These are phyloP conservation scores for Kwoniella heveanensis DNA, from an alignment of 768 basidiomycete genomes.

Conservation along the genomic window DNA sequence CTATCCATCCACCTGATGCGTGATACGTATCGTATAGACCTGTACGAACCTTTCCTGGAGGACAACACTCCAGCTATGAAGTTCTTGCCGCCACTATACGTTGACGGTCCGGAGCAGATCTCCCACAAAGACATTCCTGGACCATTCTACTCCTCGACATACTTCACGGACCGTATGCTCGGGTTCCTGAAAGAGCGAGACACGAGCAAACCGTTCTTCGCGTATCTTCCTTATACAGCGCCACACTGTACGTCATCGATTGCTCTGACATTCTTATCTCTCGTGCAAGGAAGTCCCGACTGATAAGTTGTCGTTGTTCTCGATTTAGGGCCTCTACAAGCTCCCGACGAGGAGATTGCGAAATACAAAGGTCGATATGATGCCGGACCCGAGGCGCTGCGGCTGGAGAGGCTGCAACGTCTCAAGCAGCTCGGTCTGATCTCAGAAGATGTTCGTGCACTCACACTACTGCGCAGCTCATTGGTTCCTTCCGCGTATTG, in stretches of 20 bases:
- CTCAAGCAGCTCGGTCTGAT: slow-evolving; percentile 46
- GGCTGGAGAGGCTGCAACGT: slow-evolving; percentile 33
- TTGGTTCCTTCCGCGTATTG: too few relatives aligned
- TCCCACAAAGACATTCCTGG: slow-evolving; percentile 37
- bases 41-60: slow-evolving; percentile 35
- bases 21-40: slow-evolving; percentile 28
- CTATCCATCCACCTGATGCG: too few relatives aligned
- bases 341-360: slow-evolving; percentile 32
- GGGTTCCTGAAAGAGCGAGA: slow-evolving; percentile 32
- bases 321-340: slow-evolving; percentile 41
- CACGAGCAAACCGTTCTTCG: slow-evolving; percentile 47
- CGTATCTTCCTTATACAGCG: slow-evolving; percentile 50
- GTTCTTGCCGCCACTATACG: slow-evolving; percentile 39
- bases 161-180: slow-evolving; percentile 30
- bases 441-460: slow-evolving; percentile 23
- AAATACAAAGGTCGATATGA: slow-evolving; percentile 49
- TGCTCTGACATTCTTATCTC: too few relatives aligned
- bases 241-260: slow-evolving; percentile 51
- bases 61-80: slow-evolving; percentile 42
- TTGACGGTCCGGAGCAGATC: slow-evolving; percentile 35
- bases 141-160: slow-evolving; percentile 45
- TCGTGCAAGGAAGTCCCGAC: too few relatives aligned
- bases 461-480: too few relatives aligned
- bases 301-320: too few relatives aligned
- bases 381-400: slow-evolving; percentile 47